These are phyloP conservation scores for Saccharomyces hybrid DNA, from an alignment of 1,139 yeast species.

Conservation along the genomic window DNA sequence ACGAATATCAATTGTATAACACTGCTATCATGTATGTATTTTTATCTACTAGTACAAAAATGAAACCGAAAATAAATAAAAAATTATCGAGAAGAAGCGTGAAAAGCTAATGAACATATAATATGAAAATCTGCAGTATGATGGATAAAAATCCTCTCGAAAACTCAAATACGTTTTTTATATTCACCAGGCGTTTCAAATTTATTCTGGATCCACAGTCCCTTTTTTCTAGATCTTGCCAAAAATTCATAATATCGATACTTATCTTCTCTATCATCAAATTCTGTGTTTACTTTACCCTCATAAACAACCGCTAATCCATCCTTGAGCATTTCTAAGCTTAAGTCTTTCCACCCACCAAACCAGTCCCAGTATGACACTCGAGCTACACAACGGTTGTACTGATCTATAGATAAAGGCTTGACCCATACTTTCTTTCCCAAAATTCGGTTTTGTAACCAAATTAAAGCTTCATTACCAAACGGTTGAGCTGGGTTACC, in stretches of 20 bases:
- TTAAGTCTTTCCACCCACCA: slow-evolving; percentile 69
- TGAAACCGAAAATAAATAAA: not conserved
- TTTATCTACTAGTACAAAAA: not conserved
- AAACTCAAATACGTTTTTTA: slow-evolving; percentile 37
- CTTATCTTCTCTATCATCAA: slow-evolving; percentile 61
- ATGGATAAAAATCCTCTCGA: not conserved
- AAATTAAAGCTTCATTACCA: slow-evolving; percentile 72
- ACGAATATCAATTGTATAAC: not conserved
- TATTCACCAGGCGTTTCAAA: slow-evolving; percentile 77
- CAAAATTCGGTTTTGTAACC: slow-evolving; percentile 60
- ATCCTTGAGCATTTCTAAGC: slow-evolving; percentile 73
- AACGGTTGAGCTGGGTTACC: slow-evolving; percentile 91
- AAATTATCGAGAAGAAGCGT: not conserved
- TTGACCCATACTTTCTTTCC: slow-evolving; percentile 65
- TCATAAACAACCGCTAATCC: slow-evolving; percentile 90
- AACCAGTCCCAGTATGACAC: slow-evolving; percentile 55
- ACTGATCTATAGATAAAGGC: slow-evolving; percentile 81
- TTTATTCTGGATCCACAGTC: slow-evolving; percentile 61
- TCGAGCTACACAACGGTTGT: slow-evolving; percentile 79
- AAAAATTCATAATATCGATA: slow-evolving; percentile 52
- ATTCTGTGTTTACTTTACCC: slow-evolving; percentile 73
- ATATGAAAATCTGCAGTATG: not conserved
- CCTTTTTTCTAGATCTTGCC: slow-evolving; percentile 52
- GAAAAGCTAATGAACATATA: not conserved
- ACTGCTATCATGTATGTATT: not conserved